phyloP scores from a whole-genome alignment of 805 yeast species.

The Cyberlindnera sargentensis region DNA sequence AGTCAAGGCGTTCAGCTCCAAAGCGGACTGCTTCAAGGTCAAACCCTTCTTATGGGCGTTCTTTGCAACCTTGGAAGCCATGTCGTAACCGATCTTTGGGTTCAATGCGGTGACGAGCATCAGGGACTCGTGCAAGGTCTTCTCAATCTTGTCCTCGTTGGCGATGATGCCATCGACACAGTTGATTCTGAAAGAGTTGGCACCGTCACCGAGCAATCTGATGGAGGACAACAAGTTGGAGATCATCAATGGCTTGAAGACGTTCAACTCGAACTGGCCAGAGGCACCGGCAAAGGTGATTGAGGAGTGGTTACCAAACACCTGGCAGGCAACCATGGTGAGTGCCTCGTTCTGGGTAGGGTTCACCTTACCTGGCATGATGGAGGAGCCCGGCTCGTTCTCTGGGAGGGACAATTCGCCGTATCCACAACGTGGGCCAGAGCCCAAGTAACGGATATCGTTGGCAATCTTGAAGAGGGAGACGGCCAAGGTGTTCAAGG shows the following conservation, averaged over 20 bases:
- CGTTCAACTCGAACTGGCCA: constrained; percentile 97
- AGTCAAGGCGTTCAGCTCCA: constrained; percentile 80
- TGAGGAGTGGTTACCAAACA: constrained; percentile 92
- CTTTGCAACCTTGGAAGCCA: constrained; percentile 96
- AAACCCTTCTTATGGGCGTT: constrained; percentile 97
- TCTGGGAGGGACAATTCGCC: constrained; percentile 94
- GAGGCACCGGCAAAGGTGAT: constrained; percentile 97
- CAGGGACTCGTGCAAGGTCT: constrained; percentile 86
- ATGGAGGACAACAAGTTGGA: constrained; percentile 83
- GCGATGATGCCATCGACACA: constrained; percentile 95
- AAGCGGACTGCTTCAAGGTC: constrained; percentile 89
- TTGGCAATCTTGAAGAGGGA: constrained; percentile 95
- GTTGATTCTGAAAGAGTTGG: constrained; percentile 82
- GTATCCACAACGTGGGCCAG: constrained; percentile 99
- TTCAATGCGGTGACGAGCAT: constrained; percentile 98
- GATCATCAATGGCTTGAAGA: constrained; percentile 94
- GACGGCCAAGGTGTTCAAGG: constrained; percentile 89
- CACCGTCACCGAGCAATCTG: constrained; percentile 85
- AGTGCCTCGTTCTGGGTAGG: constrained; percentile 99
- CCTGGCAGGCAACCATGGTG: constrained; percentile 97
- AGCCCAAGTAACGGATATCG: constrained; percentile 96
- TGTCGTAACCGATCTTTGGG: constrained; percentile 98
- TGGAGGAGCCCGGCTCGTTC: constrained; percentile 98
- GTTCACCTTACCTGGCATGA: constrained; percentile 99
- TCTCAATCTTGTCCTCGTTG: constrained; percentile 78